Conservation (phyloP, 2,329 filamentous ascomycete species). For the Westerdykella aurantiaca region DNA sequence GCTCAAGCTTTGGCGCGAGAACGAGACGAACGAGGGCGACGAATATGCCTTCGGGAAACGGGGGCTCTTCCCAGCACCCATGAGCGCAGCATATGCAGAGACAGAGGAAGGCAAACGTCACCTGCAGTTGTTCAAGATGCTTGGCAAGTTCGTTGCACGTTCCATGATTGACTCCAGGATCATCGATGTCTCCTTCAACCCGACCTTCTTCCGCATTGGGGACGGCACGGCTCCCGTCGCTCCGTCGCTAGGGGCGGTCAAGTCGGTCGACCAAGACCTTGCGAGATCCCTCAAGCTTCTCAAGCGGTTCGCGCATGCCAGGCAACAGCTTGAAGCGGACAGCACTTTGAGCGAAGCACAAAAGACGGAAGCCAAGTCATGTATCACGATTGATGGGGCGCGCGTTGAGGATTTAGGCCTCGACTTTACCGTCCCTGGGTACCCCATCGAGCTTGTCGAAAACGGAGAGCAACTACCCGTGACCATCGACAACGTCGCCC, state of each 20-base stretch:
- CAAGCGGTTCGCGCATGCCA: constrained; percentile 78
- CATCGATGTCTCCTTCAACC: constrained; percentile 95
- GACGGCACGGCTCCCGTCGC: constrained; percentile 62
- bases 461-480: constrained; percentile 70
- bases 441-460: constrained; percentile 77
- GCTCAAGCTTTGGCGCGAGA: constrained; percentile 92
- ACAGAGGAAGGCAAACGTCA: constrained; percentile 81
- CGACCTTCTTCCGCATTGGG: constrained; percentile 93
- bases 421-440: constrained; percentile 92
- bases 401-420: constrained; percentile 80
- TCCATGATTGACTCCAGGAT: constrained; percentile 98
- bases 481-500: constrained; percentile 84
- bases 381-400: constrained; percentile 69
- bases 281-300: constrained; percentile 80
- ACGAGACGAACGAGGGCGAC: constrained; percentile 63
- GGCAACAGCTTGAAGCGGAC: constrained; percentile 75
- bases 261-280: constrained; percentile 78
- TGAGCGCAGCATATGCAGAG: constrained; percentile 69
- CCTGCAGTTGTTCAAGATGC: constrained; percentile 80
- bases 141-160: constrained; percentile 94
- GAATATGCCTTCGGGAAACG: constrained; percentile 81
- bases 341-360: constrained; percentile 58
- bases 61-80: constrained; percentile 86
- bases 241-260: constrained; percentile 83
- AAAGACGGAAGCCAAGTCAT: constrained; percentile 64